A percentile compares a stretch with the other conserved stretches of the same genome.
These are phyloP conservation scores for Capronia epimyces DNA, from an alignment of 2,329 filamentous ascomycete species.

Conservation along the genomic window DNA sequence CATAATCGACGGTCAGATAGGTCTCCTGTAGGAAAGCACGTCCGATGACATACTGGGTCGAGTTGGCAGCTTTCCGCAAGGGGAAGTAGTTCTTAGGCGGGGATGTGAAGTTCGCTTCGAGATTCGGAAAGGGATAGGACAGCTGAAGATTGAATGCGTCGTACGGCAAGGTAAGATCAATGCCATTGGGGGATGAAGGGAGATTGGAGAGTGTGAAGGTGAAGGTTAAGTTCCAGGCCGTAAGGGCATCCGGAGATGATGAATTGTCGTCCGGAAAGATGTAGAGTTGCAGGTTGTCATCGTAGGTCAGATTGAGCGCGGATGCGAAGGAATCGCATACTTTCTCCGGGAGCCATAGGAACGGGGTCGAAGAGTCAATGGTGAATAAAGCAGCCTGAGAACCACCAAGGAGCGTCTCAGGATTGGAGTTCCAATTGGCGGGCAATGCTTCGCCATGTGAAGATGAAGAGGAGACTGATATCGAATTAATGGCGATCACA, in stretches of 20 bases:
- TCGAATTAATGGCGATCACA: constrained; percentile 32
- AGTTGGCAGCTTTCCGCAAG: constrained; percentile 34
- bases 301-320: constrained; percentile 36
- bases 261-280: constrained; percentile 26
- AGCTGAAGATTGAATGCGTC: constrained; percentile 38
- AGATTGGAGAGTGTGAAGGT: constrained; percentile 36
- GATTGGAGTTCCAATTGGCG: constrained; percentile 26
- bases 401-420: constrained; percentile 25
- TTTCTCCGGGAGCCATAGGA: constrained; percentile 37
- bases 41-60: constrained; percentile 37
- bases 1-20: constrained; percentile 37
- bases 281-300: constrained; percentile 36
- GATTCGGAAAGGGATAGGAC: constrained; percentile 34
- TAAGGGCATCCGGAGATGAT: constrained; percentile 29
- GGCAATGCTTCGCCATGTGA: constrained; percentile 14
- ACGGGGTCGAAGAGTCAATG: constrained; percentile 41
- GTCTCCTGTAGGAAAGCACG: constrained; percentile 41
- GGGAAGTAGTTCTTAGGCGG: constrained; percentile 37
- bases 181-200: constrained; percentile 27
- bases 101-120: constrained; percentile 27
- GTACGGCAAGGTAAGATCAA: constrained; percentile 38
- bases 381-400: constrained; percentile 28
- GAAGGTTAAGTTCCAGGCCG: constrained; percentile 33
- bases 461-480: constrained; percentile 28
- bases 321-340: constrained; percentile 37